Evolutionary conservation across 305 asterid genomes (phyloP).

Genomic region (Caryopteris hybrid): DNA sequence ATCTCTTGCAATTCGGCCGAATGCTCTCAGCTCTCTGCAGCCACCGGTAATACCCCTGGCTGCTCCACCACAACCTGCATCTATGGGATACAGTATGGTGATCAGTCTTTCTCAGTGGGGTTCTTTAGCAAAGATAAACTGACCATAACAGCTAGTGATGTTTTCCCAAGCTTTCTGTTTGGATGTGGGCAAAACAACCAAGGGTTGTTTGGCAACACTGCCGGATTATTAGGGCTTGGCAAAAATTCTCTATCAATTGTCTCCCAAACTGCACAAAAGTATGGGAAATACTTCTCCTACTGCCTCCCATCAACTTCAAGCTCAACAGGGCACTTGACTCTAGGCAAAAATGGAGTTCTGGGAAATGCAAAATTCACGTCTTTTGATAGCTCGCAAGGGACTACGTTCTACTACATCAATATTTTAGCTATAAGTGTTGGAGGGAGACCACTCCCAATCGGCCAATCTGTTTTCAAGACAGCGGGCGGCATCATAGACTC

Average conservation of each 20-base stretch:
- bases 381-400: constrained; percentile 23
- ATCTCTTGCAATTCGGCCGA: constrained; percentile 36
- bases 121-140: constrained; percentile 45
- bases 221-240: constrained; percentile 69
- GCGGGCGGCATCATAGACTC: constrained; percentile 61
- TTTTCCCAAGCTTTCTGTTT: constrained; percentile 40
- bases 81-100: constrained; percentile 48
- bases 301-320: constrained; percentile 56
- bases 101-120: constrained; percentile 53
- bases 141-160: constrained; percentile 40
- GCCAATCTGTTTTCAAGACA: constrained; percentile 36
- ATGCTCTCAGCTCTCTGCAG: constrained; percentile 41
- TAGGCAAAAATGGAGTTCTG: constrained; percentile 34
- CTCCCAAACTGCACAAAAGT: constrained; percentile 53
- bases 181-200: constrained; percentile 75
- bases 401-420: constrained; percentile 40
- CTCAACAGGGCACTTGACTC: constrained; percentile 53
- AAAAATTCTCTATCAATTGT: constrained; percentile 43
- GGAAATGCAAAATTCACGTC: constrained; percentile 39
- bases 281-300: constrained; percentile 63
- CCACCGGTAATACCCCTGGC: constrained; percentile 37
- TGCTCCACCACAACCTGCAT: constrained; percentile 42
- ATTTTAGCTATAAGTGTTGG: constrained; percentile 44
- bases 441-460: constrained; percentile 32
- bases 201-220: constrained; percentile 56